Evolutionary conservation across 2,329 filamentous ascomycete species (phyloP), one percentile per base, ranked within the genome.

Genomic region (Graphium sp.): DNA sequence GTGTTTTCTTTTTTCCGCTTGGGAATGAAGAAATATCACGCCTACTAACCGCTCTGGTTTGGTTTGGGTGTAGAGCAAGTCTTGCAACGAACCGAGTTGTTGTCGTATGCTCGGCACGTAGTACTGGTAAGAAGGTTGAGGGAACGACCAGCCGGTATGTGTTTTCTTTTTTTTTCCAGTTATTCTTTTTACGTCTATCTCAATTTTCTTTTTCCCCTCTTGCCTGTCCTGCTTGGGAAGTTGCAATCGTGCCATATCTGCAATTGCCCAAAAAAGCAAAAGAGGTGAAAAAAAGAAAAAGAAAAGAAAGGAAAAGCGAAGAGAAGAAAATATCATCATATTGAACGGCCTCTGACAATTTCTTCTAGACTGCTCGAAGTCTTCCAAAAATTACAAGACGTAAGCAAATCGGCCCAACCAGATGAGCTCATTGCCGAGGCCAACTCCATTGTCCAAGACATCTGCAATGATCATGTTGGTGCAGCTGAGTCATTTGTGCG

Each of bases 81-180:
- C 54, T 91, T 31, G 58, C 59, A 31, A 58, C 70, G 32, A 74
- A 83, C 46, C 75, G 75, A 50, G 74, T 94, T 38, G 85, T 84
- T 32, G 77, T 98, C 32, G 87, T 98, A 33, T 98, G 89, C 56
- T 98, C 89, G 35, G 89, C 89, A 23, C 67, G 89, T 48, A 94
- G 84, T 55, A 89, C 81, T 34, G 85, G 83, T 37, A 92, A 87
- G 49, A 98, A 98, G 58, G 71, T 75, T 31, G 83, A 91, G 42
- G 89, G 89, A 35, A 98, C 89, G 34, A 98, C 89, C 21, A 95
- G 91, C 55, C 72, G 84, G 79, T 85, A 57, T 69, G 75, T 66
- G 49, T 44, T 30, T 15, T 23, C 16, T 9, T 30, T 37, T 7
- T 16, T 24, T 12, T 31, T 5, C 11, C 24, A 14, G 27, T n/a